Conservation (phyloP, 768 basidiomycete species). For the Phaeolepiota aurea region DNA sequence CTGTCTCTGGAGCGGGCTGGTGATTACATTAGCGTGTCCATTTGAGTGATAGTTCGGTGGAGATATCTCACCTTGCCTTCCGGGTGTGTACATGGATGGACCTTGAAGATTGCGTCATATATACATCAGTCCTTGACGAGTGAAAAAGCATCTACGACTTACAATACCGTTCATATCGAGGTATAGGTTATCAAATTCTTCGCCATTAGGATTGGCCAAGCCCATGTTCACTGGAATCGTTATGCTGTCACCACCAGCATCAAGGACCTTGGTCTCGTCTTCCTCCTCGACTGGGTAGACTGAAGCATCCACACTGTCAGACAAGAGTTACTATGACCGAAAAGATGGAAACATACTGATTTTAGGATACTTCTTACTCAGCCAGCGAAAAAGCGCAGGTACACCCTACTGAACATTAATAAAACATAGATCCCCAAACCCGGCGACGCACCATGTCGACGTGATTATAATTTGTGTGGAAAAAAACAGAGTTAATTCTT, state of each 20-base stretch:
- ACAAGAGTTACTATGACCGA: too few relatives aligned
- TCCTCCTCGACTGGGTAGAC: slow-evolving; percentile 81
- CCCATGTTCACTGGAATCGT: slow-evolving; percentile 74
- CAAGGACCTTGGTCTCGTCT: slow-evolving; percentile 62
- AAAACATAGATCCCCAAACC: background rate
- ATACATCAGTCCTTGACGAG: slow-evolving; percentile 2
- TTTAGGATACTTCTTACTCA: slow-evolving; percentile 98
- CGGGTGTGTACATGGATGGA: slow-evolving; percentile 98
- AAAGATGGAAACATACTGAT: slow-evolving; percentile 55
- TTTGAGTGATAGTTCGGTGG: slow-evolving; percentile 2
- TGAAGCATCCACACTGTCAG: slow-evolving; percentile 15
- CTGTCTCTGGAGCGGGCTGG: slow-evolving; percentile 92
- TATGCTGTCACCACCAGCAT: slow-evolving; percentile 58
- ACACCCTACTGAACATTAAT: slow-evolving; percentile 65
- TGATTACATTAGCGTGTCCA: background rate
- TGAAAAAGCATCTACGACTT: slow-evolving; percentile 17
- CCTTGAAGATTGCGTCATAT: slow-evolving; percentile 33
- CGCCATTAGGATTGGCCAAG: slow-evolving; percentile 85
- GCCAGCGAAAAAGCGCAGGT: slow-evolving; percentile 95
- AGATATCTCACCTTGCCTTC: slow-evolving; percentile 74
- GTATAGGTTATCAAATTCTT: slow-evolving; percentile 94
- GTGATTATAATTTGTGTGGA: background rate
- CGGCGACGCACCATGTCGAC: background rate
- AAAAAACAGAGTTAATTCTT: too few relatives aligned
- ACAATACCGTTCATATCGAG: slow-evolving; percentile 99